phyloP scores from a whole-genome alignment of 495 filamentous ascomycete genomes.

The Talaromyces thailandensis region DNA sequence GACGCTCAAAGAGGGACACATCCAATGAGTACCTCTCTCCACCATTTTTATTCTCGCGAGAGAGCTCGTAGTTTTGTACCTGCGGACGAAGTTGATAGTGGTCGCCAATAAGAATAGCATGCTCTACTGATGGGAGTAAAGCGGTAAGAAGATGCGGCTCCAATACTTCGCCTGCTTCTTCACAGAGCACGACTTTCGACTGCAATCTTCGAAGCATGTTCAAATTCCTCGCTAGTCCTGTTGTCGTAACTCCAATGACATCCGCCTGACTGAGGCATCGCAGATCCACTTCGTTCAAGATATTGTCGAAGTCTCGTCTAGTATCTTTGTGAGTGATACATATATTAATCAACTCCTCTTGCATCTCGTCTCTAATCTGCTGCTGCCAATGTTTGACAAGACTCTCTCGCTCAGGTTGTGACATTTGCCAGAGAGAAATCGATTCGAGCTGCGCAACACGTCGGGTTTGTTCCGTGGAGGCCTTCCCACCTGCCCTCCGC shows the following conservation, averaged over 20 bases:
- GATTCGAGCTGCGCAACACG: slow-evolving; percentile 9
- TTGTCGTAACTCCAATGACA: slow-evolving; percentile 70
- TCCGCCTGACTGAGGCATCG: slow-evolving; percentile 30
- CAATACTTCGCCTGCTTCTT: slow-evolving; percentile 66
- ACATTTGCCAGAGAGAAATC: slow-evolving; percentile 16
- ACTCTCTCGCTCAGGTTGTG: slow-evolving; percentile 13
- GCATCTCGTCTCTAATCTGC: slow-evolving; percentile 13
- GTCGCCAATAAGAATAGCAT: slow-evolving; percentile 63
- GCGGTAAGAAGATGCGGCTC: slow-evolving; percentile 57
- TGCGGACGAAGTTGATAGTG: slow-evolving; percentile 58
- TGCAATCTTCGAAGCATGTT: slow-evolving; percentile 48
- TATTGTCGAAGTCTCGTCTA: slow-evolving; percentile 23
- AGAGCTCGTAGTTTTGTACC: slow-evolving; percentile 56
- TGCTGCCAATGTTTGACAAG: slow-evolving; percentile 37
- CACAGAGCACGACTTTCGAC: slow-evolving; percentile 59
- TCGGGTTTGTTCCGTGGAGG: slow-evolving; percentile 6
- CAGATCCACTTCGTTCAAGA: slow-evolving; percentile 23
- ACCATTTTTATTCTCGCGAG: slow-evolving; percentile 40
- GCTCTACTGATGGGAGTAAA: slow-evolving; percentile 54
- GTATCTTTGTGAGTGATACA: slow-evolving; percentile 15
- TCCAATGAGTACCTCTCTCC: slow-evolving; percentile 55
- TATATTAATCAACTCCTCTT: neutral
- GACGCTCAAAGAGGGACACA: slow-evolving; percentile 59
- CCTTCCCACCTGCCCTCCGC: slow-evolving; percentile 4
- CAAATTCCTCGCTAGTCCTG: slow-evolving; percentile 60